Percentiles rank a stretch among this genome's conserved stretches.
Evolutionary conservation across 2,329 filamentous ascomycete species (phyloP).

Genomic region (Penicillium sp.): DNA sequence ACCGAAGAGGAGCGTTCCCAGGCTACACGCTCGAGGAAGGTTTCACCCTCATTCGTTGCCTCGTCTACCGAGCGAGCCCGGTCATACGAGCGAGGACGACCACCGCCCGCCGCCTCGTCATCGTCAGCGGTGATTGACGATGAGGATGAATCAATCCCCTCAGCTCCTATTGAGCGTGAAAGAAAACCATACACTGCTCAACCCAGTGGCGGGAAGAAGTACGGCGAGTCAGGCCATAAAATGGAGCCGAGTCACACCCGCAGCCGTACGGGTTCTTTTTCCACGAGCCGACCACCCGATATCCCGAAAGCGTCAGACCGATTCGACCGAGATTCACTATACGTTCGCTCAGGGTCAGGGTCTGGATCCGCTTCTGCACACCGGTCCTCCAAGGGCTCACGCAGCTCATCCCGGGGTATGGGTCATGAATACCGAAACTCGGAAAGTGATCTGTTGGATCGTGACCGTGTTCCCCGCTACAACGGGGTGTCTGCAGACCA

Average conservation of each 20-base stretch:
- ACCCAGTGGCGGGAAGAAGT: slow-evolving; percentile 56
- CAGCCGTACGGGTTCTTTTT: slow-evolving; percentile 26
- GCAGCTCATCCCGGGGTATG: slow-evolving; percentile 34
- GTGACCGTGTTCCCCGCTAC: slow-evolving; percentile 22
- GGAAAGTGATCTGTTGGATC: slow-evolving; percentile 31
- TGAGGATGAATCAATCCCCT: slow-evolving; percentile 39
- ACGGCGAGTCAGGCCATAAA: slow-evolving; percentile 38
- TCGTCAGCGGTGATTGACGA: slow-evolving; percentile 37
- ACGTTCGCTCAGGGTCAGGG: slow-evolving; percentile 20
- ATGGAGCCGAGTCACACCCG: slow-evolving; percentile 3
- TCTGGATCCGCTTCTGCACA: slow-evolving; percentile 12
- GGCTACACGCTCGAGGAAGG: slow-evolving; percentile 26
- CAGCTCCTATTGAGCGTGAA: slow-evolving; percentile 59
- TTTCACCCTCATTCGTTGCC: slow-evolving; percentile 8
- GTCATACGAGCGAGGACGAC: slow-evolving; percentile 23
- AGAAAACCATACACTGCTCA: slow-evolving; percentile 60
- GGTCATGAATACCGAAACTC: slow-evolving; percentile 34
- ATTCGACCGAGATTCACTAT: slow-evolving; percentile 30
- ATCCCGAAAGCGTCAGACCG: slow-evolving; percentile 53
- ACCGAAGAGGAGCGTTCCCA: slow-evolving; percentile 36
- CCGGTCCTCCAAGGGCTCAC: slow-evolving; percentile 19
- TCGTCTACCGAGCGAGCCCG: slow-evolving; percentile 11
- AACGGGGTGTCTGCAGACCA: slow-evolving; percentile 21
- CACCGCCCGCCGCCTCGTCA: slow-evolving; percentile 39
- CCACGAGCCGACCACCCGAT: slow-evolving; percentile 51